These are phyloP conservation scores for Aspergillus amoenus DNA, from an alignment of 2,329 filamentous ascomycete species.

Conservation along the genomic window DNA sequence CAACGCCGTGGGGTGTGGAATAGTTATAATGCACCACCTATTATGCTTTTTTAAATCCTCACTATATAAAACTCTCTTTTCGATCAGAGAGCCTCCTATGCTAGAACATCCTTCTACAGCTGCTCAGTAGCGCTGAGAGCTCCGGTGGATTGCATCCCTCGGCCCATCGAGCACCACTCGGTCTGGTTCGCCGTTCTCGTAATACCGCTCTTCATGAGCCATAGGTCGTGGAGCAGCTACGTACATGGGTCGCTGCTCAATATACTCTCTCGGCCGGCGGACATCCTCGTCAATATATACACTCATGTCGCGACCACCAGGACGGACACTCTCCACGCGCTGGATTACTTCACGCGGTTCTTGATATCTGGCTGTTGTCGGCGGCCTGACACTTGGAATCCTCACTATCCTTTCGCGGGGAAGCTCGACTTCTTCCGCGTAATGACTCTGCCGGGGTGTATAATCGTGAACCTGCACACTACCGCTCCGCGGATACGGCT, in stretches of 20 bases:
- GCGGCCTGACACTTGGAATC: constrained; percentile 60
- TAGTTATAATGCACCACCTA: neutral
- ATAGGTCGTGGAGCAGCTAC: constrained; percentile 33
- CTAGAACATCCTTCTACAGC: neutral
- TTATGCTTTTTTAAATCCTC: neutral
- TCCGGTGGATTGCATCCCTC: constrained; percentile 32
- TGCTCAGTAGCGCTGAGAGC: constrained; percentile 34
- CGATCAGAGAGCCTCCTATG: neutral
- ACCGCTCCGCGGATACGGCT: constrained; percentile 35
- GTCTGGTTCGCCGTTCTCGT: constrained; percentile 35
- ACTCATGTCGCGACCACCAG: constrained; percentile 44
- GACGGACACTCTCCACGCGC: constrained; percentile 44
- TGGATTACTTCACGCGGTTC: constrained; percentile 40
- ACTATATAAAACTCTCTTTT: neutral
- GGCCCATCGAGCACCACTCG: constrained; percentile 31
- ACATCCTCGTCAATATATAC: constrained; percentile 42
- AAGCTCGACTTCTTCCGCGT: constrained; percentile 66
- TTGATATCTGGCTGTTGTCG: constrained; percentile 44
- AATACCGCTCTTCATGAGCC: constrained; percentile 36
- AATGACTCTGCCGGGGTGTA: constrained; percentile 34
- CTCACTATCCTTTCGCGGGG: constrained; percentile 57
- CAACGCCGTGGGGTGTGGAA: neutral
- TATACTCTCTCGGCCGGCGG: constrained; percentile 50
- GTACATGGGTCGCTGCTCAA: constrained; percentile 43
- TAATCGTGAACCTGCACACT: constrained; percentile 47